A percentile compares a stretch with the other conserved stretches of the same genome.
phyloP scores from a whole-genome alignment of 768 basidiomycete species.

The Tephrocybe sp. region DNA sequence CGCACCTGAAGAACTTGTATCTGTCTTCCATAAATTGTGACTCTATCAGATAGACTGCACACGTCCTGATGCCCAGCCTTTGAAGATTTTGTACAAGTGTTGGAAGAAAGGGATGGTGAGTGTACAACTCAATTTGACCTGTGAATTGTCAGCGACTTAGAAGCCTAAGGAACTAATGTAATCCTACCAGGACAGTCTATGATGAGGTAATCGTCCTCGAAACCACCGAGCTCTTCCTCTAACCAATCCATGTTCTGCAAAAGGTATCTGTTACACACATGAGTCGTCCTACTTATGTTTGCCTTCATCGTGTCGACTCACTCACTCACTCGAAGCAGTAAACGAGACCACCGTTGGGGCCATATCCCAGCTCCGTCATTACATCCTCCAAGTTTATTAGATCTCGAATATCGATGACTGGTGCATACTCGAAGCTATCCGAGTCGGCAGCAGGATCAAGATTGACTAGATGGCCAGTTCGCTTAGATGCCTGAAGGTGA shows the following conservation, averaged over 20 bases:
- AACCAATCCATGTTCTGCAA: conserved; percentile 98
- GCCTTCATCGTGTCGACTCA: conserved; percentile 23
- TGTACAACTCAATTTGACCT: conserved; percentile 99
- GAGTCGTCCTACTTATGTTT: background rate
- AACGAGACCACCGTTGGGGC: conserved; percentile 95
- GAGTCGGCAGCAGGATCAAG: conserved; percentile 92
- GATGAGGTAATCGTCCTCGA: conserved; percentile 93
- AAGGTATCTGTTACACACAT: conserved; percentile 68
- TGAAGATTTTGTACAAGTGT: conserved; percentile 76
- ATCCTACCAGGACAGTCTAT: conserved; percentile 84
- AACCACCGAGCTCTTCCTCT: conserved; percentile 92
- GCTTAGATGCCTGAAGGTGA: conserved; percentile 79
- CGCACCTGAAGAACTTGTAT: conserved; percentile 93
- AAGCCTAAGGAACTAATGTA: background rate
- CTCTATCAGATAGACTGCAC: conserved; percentile 91
- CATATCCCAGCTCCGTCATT: conserved; percentile 93
- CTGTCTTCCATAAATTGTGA: conserved; percentile 99
- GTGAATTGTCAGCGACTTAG: background rate
- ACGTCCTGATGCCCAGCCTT: conserved; percentile 81
- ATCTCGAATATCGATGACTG: conserved; percentile 91
- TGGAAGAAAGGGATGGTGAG: conserved; percentile 96
- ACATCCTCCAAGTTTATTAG: conserved; percentile 92
- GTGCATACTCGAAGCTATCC: conserved; percentile 88
- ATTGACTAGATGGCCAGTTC: conserved; percentile 92
- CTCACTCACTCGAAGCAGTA: conserved; percentile 99